Conservation (phyloP, 371 early-diverging fungal species). For the Gilbertella persicaria region DNA sequence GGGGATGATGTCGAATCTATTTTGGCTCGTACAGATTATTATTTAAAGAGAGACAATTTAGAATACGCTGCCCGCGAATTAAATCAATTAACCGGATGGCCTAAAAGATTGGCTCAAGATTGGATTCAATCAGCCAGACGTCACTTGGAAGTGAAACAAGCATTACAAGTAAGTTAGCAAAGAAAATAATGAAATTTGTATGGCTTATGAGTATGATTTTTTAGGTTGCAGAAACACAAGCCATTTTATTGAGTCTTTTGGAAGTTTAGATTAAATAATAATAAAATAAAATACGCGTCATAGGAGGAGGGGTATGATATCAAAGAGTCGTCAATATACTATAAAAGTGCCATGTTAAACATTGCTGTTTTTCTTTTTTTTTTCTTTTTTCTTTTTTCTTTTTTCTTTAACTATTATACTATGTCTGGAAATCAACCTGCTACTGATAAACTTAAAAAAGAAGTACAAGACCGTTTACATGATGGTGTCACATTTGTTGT, state of each 20-base stretch:
- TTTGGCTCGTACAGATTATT: constrained; percentile 74
- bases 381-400: constrained; percentile 1
- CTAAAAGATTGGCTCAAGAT: constrained; percentile 78
- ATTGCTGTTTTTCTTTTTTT: neutral
- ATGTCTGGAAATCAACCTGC: too few relatives aligned
- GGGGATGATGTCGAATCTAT: constrained; percentile 86
- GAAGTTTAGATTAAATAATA: constrained; percentile 41
- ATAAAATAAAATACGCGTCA: too few relatives aligned
- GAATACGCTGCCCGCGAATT: constrained; percentile 86
- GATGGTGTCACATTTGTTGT: constrained; percentile 52
- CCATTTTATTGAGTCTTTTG: constrained; percentile 59
- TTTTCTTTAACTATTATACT: constrained; percentile 1
- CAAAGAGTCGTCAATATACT: too few relatives aligned
- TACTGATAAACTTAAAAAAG: constrained; percentile 15
- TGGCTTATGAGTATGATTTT: too few relatives aligned
- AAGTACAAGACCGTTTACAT: constrained; percentile 22
- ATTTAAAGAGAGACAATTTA: constrained; percentile 73
- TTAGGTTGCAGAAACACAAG: constrained; percentile 65
- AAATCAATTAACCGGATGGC: constrained; percentile 91
- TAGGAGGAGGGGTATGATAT: too few relatives aligned
- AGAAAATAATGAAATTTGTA: too few relatives aligned
- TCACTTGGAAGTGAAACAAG: constrained; percentile 86
- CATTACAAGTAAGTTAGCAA: constrained; percentile 61
- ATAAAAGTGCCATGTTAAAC: too few relatives aligned
- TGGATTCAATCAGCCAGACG: constrained; percentile 81